Evolutionary conservation across 306 rosid genomes (phyloP), one percentile per base, ranked within the genome.

Genomic region (Ormosia emarginata): DNA sequence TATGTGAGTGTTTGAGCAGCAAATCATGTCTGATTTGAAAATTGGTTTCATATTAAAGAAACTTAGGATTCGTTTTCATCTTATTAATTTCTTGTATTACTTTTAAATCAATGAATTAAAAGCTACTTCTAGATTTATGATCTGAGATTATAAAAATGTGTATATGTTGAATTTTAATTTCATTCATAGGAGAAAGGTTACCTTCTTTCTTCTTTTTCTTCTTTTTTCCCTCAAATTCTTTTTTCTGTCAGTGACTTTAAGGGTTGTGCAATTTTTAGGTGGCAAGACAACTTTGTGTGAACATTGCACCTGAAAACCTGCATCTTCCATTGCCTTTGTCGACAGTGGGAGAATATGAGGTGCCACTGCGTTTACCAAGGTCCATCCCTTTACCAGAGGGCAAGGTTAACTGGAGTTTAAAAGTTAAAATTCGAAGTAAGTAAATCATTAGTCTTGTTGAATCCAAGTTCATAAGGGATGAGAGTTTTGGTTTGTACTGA

Each of bases 381-480:
- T 91, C 98, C 53, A 91, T 95, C 59, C 86, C 97, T 7, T 76
- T 95, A 79, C 98, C 97, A 0, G 89, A 87, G 73, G 98, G 98
- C 76, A 90, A 85, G 84, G 66, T 91, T 88, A 83, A 88, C 67
- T 95, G 97, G 98, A 85, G 78, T 14, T 92, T 95, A 57, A 81
- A 87, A 37, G 95, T 93, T 55, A 95, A 93, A 86, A 29, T 95
- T 87, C 85, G 97, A 75, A 81, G 93, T 80, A 85, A 83, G 77
- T 95, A 80, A 67, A 40, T 39, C 41, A 58, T 2, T 6, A 32
- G 55, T 65, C 81, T 67, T 56, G 47, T 61, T 65, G 43, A 79
- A 73, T 65, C 58, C 69, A 68, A 34, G 64, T 79, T 66, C 57
- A 10, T 24, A 43, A 18, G 15, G 18, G n/a, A 76, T 76, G 76